A percentile compares a stretch with the other conserved stretches of the same genome.
Evolutionary conservation across 2,329 filamentous ascomycete genomes (phyloP).

Genomic region (Mariannaea sp.): DNA sequence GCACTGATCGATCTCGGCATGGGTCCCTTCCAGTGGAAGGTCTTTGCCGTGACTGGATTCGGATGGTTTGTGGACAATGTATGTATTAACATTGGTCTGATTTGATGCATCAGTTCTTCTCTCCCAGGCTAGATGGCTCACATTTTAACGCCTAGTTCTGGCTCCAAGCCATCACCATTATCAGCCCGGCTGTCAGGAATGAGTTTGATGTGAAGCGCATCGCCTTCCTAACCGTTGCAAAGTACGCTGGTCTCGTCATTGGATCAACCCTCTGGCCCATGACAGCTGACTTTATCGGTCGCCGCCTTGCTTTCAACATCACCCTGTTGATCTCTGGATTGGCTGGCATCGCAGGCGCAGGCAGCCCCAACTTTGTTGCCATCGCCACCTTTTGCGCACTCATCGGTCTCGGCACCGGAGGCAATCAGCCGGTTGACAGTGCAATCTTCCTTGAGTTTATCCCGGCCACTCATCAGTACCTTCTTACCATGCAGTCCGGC

Average conservation of each 20-base stretch:
- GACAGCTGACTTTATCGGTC: conserved; percentile 48
- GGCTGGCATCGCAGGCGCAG: conserved; percentile 63
- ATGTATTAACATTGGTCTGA: too few relatives aligned
- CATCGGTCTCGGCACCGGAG: conserved; percentile 48
- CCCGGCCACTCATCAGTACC: conserved; percentile 49
- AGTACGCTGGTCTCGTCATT: conserved; percentile 50
- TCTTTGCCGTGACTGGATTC: conserved; percentile 33
- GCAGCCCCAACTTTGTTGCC: conserved; percentile 61
- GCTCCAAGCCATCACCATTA: conserved; percentile 44
- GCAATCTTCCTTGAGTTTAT: conserved; percentile 56
- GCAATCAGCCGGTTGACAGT: conserved; percentile 54
- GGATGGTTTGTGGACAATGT: conserved; percentile 36
- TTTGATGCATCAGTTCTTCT: too few relatives aligned
- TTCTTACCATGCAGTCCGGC: conserved; percentile 47
- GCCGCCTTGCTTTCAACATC: conserved; percentile 51
- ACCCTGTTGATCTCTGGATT: conserved; percentile 53
- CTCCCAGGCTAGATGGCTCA: too few relatives aligned
- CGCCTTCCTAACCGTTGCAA: conserved; percentile 42
- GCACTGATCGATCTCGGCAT: conserved; percentile 34
- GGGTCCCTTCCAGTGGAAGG: conserved; percentile 26
- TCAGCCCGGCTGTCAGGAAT: conserved; percentile 41
- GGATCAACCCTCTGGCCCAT: conserved; percentile 53
- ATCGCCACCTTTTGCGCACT: conserved; percentile 61
- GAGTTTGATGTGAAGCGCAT: conserved; percentile 43
- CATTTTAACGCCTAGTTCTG: too few relatives aligned